Evolutionary conservation across 352 stramenopile species (phyloP), one percentile per base, ranked within the genome.

Genomic region (Phytophthora palmivora): DNA sequence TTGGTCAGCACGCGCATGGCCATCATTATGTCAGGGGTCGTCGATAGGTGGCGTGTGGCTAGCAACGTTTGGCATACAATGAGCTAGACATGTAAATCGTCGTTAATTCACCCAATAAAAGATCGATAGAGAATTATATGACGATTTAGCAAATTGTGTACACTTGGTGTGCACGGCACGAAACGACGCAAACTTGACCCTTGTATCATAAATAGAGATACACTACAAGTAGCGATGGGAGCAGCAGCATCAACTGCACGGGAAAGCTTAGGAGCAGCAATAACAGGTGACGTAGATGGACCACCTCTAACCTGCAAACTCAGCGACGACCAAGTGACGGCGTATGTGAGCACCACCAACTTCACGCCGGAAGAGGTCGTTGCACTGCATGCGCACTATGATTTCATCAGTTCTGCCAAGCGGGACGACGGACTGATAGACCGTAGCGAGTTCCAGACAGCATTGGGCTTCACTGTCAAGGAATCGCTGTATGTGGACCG

Each of bases 401-500:
- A 91, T 42, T 67, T 89, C 48, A 87, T 91, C 61, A 88, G 74
- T 39, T 82, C 78, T 3, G 78, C 70, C 21, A 76, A 77, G 47
- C 80, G 80, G 14, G 82, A 89, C 54, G 82, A 93, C 53, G 78
- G 79, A 15, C 58, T 91, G 22, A 92, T 93, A 58, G 82, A 93
- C 67, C 78, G 74, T 22, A 88, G 78, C 49, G 82, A 93, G 46
- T 95, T 93, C 67, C 86, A 95, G 70, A 88, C 71, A 6, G 84
- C 79, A 39, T 62, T 92, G 16, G 82, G 86, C 14, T 91, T 95
- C 32, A 86, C 81, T 2, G 70, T 87, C 38, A 92, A 92, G 55
- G 82, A 92, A 44, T 95, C 82, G 66, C 72, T 93, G 15, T 93
- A 91, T 49, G 86, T 91, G 63, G 84, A 94, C 51, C 82, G 84